A percentile compares a stretch with the other conserved stretches of the same genome.
phyloP scores from a whole-genome alignment of 1,139 yeast species.

The Pichia sp. region DNA sequence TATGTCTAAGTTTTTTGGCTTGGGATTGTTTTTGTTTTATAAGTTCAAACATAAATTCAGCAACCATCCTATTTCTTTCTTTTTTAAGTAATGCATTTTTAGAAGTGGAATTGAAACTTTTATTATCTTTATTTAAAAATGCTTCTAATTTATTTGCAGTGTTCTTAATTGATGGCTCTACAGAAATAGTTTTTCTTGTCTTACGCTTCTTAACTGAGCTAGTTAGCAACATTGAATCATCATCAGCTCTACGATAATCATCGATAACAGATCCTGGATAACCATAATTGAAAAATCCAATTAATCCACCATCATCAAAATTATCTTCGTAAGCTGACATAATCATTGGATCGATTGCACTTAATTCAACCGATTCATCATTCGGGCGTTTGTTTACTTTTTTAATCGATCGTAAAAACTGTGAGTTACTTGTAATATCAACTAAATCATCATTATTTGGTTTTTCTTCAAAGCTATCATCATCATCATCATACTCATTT shows the following conservation, averaged over 20 bases:
- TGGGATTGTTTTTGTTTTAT: conserved; percentile 19
- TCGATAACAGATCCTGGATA: conserved; percentile 9
- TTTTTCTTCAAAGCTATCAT: too few relatives aligned
- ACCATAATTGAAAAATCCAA: conserved; percentile 14
- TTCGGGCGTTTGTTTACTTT: conserved; percentile 6
- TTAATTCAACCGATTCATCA: conserved; percentile 11
- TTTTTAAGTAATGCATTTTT: conserved; percentile 22
- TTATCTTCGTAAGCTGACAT: conserved; percentile 14
- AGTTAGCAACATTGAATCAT: conserved; percentile 8
- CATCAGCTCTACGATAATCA: conserved; percentile 5
- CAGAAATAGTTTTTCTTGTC: conserved; percentile 18
- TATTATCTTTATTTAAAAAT: conserved; percentile 24
- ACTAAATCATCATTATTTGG: too few relatives aligned
- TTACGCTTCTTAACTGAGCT: conserved; percentile 14
- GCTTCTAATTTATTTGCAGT: conserved; percentile 21
- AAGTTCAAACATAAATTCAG: conserved; percentile 25
- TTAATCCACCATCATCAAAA: conserved; percentile 2
- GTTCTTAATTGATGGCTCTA: conserved; percentile 15
- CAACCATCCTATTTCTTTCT: conserved; percentile 23
- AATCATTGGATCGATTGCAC: conserved; percentile 12
- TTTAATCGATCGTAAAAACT: background rate
- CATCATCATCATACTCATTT: background rate
- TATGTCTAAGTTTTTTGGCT: conserved; percentile 16
- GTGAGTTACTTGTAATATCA: background rate
- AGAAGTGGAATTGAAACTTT: conserved; percentile 21